Percentiles rank a stretch among this genome's conserved stretches.
phyloP scores from a whole-genome alignment of 2,329 filamentous ascomycete genomes.

The Aureobasidium sp. region DNA sequence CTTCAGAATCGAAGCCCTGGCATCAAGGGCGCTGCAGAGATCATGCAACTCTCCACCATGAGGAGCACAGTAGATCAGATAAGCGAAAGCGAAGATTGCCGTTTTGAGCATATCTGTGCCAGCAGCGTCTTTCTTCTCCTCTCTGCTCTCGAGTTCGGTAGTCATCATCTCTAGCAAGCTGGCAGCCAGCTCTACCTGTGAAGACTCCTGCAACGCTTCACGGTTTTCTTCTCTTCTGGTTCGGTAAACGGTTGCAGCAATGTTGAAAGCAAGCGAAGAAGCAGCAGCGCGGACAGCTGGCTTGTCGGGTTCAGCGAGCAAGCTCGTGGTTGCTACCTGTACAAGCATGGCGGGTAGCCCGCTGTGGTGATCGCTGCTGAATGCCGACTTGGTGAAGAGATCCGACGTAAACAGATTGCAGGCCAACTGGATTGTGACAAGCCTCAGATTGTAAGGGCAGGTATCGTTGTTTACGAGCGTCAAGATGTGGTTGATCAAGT shows the following conservation, averaged over 20 bases:
- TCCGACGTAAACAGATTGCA: conserved; percentile 78
- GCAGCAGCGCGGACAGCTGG: conserved; percentile 70
- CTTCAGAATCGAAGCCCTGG: conserved; percentile 50
- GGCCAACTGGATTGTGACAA: conserved; percentile 72
- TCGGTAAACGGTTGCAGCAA: conserved; percentile 62
- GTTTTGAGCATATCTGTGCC: conserved; percentile 62
- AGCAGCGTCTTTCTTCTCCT: conserved; percentile 29
- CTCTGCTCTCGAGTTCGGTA: conserved; percentile 44
- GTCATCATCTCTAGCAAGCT: conserved; percentile 56
- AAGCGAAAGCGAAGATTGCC: conserved; percentile 65
- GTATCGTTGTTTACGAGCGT: conserved; percentile 46
- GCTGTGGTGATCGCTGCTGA: conserved; percentile 29
- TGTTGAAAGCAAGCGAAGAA: conserved; percentile 74
- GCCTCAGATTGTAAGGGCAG: conserved; percentile 71
- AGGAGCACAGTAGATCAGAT: conserved; percentile 62
- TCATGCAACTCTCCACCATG: conserved; percentile 69
- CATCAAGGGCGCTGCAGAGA: conserved; percentile 69
- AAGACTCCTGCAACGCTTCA: conserved; percentile 55
- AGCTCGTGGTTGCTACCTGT: conserved; percentile 62
- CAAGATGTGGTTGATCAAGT: conserved; percentile 49
- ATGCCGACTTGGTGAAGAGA: conserved; percentile 50
- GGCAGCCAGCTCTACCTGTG: conserved; percentile 74
- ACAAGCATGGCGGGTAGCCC: conserved; percentile 46
- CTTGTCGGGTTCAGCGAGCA: conserved; percentile 63
- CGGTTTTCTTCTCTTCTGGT: conserved; percentile 49